Conservation (phyloP, 164 flowering plant genomes). For the Malania oleifera region DNA sequence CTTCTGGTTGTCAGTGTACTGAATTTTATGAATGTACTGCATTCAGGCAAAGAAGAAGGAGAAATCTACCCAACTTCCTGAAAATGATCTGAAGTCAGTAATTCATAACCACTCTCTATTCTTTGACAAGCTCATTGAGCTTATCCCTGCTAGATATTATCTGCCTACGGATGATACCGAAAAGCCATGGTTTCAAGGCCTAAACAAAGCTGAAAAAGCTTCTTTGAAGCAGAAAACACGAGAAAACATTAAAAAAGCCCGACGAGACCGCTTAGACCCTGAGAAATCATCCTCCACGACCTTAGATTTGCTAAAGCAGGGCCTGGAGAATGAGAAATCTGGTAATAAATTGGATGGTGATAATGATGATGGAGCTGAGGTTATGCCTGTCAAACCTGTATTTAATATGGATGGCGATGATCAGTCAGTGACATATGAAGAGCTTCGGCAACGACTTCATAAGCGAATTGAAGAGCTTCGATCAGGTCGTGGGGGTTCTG, state of each 20-base stretch:
- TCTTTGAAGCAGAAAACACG: constrained; percentile 53
- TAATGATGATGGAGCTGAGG: constrained; percentile 24
- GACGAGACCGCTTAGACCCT: constrained; percentile 78
- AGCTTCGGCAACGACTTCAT: constrained; percentile 46
- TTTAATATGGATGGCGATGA: constrained; percentile 23
- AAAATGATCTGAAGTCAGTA: constrained; percentile 21
- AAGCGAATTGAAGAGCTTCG: constrained; percentile 49
- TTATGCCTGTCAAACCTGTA: constrained; percentile 21
- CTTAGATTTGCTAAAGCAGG: constrained; percentile 56
- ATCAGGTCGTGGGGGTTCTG: constrained; percentile 27
- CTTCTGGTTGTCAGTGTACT: no score
- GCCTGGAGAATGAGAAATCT: constrained; percentile 35
- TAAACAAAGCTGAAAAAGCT: constrained; percentile 62
- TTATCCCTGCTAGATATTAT: constrained; percentile 69
- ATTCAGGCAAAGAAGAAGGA: constrained; percentile 30
- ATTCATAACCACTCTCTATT: constrained; percentile 43
- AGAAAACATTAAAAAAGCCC: constrained; percentile 69
- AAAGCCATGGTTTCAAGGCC: constrained; percentile 73
- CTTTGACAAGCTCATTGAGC: constrained; percentile 63
- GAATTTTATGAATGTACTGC: no score
- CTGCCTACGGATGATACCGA: constrained; percentile 44
- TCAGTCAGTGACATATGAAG: constrained; percentile 58
- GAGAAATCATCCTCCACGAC: constrained; percentile 50
- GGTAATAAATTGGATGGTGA: constrained; percentile 5
- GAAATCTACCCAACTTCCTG: not conserved